Base-by-base conservation (phyloP, 768 basidiomycete species). In the Strobilomyces confusus region DNA sequence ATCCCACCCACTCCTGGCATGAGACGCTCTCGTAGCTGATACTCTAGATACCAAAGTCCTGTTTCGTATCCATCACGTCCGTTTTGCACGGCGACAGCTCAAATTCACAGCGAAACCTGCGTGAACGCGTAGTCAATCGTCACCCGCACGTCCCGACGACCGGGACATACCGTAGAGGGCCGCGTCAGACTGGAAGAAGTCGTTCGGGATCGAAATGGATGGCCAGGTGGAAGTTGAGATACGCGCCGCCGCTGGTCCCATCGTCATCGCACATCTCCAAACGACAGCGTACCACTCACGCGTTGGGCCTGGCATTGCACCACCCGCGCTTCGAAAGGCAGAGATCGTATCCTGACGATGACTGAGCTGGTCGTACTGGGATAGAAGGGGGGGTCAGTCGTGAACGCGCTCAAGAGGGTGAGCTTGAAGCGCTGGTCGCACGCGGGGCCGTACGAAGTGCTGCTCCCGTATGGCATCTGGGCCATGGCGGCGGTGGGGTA, bases 31-130 rank as follows among this genome's bases (percentile, higher is more conserved):
- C 69, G 64, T 92, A 92, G 17, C 77, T 83, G 61, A 89, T 74
- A 61, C 91, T 90, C 90, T 90, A 93, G 19, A 92, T 81, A 46
- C 91, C 89, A 73, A 92, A 92, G 63, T 92, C 91, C 86, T 87
- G 41, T 52, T 50, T 38, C 14, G 37, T 45, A 4, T 23, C 40
- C 45, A 33, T 15, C 12, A 58, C 33, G 11, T 34, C 33, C 29
- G 12, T 29, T 9, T 32, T 23, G 25, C 5, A 20, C 2, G 20
- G 15, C 41, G 9, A n/a, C 13, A 29, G 17, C 32, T 43, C 33
- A 14, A 44, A 57, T 73, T 60, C 47, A 77, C 76, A 11, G 72
- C 67, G 55, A 69, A 78, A 8, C 75, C 76, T 77, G 43, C 19
- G 19, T 49, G 44, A 19, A 46, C 37, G 60, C 58, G 22, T 73